phyloP scores from a whole-genome alignment of 345 rosid genomes.

The Aegle marmelos region DNA sequence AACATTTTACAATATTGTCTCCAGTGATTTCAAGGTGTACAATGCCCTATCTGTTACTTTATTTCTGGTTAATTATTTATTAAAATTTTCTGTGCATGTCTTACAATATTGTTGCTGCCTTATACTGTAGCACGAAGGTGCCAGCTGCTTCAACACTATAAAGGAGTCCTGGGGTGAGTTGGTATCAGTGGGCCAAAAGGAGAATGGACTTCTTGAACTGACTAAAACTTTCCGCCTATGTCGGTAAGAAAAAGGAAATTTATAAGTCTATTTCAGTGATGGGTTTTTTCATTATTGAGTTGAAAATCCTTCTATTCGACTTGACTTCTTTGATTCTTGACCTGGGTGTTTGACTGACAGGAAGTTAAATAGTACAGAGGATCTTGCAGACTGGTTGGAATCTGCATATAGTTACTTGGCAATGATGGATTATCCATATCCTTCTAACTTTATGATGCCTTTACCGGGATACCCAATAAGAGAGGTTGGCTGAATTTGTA shows the following conservation, averaged over 20 bases:
- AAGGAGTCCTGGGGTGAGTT: constrained; percentile 75
- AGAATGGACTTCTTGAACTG: constrained; percentile 69
- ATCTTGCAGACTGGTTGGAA: constrained; percentile 73
- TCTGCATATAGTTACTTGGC: constrained; percentile 90
- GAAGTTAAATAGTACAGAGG: constrained; percentile 52
- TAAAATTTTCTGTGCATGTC: neutral
- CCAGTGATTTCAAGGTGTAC: constrained; percentile 71
- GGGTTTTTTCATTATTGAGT: neutral
- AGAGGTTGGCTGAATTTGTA: constrained; percentile 54
- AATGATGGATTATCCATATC: constrained; percentile 90
- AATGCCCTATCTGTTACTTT: neutral
- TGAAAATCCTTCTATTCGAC: neutral
- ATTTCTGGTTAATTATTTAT: neutral
- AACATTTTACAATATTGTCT: constrained; percentile 81
- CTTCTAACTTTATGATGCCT: constrained; percentile 87
- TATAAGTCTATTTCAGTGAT: neutral
- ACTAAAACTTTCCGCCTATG: constrained; percentile 67
- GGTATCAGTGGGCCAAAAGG: constrained; percentile 51
- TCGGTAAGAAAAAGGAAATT: constrained; percentile 41
- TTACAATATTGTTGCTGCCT: neutral
- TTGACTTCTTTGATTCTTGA: neutral
- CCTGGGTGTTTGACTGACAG: constrained; percentile 39
- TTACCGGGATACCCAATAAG: constrained; percentile 90
- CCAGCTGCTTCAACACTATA: constrained; percentile 73
- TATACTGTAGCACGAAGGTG: constrained; percentile 67